Evolutionary conservation across 2,329 filamentous ascomycete species (phyloP), one percentile per base, ranked within the genome.

Genomic region (Seiridium cupressi): DNA sequence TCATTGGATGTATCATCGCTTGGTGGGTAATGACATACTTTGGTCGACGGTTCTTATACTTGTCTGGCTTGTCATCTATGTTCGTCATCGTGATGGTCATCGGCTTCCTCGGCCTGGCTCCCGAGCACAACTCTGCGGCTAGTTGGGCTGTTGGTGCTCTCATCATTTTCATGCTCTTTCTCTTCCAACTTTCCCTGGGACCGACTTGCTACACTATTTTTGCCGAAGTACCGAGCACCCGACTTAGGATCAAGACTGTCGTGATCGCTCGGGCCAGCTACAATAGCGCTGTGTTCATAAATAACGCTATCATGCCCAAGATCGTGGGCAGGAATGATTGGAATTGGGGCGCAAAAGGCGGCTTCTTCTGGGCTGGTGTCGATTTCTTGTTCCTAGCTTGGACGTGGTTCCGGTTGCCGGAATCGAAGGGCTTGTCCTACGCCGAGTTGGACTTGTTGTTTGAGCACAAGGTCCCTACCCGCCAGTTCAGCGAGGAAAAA

Each of bases 141-240:
- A n/a, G 51, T 32, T 61, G 55, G 59, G 59, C 59, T 3, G 55
- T 62, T 2, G 59, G 59, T 26, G 59, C 51, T 5, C 49, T 61
- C 32, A 55, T 62, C 49, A 57, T 61, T 6, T 46, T 61, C 49
- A 59, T 61, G 55, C 47, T 61, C 4, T 59, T 62, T 18, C 34
- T 55, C 18, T 62, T 61, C 40, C 61, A 62, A 42, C 13, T 61
- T 5, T 61, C 55, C 8, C 34, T 63, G 3, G 57, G 60, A 4
- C 55, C 55, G 8, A 58, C 53, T n/a, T 61, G 57, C 46, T 59
- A 61, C 44, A 44, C 36, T 32, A 56, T 61, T 44, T 54, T 46
- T 3, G 56, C 56, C 18, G 60, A 61, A n/a, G 53, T 59, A 5
- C 49, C 51, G 7, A 59, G 56, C 60, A 61, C 51, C n/a, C 56